phyloP scores from a whole-genome alignment of 768 basidiomycete genomes.

The Rubroboletus satanas region DNA sequence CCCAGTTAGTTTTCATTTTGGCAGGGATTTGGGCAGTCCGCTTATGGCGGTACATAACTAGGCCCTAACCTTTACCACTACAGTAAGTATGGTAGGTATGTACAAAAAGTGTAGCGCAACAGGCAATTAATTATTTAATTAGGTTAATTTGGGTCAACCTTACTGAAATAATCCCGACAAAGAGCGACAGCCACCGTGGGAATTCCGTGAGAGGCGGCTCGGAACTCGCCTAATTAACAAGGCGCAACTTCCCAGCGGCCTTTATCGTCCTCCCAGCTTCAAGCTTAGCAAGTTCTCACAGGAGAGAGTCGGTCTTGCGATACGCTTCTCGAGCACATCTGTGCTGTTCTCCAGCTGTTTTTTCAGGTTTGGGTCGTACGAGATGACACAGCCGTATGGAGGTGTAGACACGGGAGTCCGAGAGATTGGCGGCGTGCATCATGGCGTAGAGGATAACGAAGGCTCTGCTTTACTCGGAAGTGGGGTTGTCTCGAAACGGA shows the following conservation, averaged over 20 bases:
- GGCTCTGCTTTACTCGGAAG: conserved; percentile 55
- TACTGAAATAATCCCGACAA: not conserved
- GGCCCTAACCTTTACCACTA: too few relatives aligned
- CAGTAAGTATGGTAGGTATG: too few relatives aligned
- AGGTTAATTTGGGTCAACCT: too few relatives aligned
- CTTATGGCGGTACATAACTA: too few relatives aligned
- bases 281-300: not conserved
- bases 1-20: too few relatives aligned
- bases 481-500: conserved; percentile 26
- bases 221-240: not conserved
- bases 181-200: not conserved
- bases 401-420: conserved; percentile 39
- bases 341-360: not conserved
- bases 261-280: not conserved
- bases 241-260: not conserved
- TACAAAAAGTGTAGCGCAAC: too few relatives aligned
- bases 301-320: too few relatives aligned
- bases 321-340: not conserved
- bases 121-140: too few relatives aligned
- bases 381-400: conserved; percentile 73
- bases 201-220: not conserved
- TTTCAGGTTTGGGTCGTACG: conserved; percentile 33
- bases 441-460: conserved; percentile 39
- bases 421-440: conserved; percentile 9
- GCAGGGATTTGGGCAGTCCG: too few relatives aligned